A percentile compares a stretch with the other conserved stretches of the same genome.
phyloP scores from a whole-genome alignment of 1,284 basidiomycete genomes.

The Neonothopanus nambi region DNA sequence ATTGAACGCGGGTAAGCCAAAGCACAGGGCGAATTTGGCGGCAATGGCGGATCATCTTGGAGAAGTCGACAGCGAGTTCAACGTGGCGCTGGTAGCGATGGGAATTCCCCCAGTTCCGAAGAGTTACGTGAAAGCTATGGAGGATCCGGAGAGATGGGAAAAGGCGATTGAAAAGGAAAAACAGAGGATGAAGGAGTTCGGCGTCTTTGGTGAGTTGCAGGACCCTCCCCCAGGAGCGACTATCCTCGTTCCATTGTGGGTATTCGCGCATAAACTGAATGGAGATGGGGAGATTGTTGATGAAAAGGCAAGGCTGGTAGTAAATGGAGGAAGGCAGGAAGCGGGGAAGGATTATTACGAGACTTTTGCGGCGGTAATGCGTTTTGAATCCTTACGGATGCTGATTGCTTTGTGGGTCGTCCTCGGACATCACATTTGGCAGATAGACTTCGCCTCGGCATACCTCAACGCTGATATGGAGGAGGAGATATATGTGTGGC shows the following conservation, averaged over 20 bases:
- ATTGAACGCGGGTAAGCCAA: not conserved
- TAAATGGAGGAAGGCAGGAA: not conserved
- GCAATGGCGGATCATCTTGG: slow-evolving; percentile 1
- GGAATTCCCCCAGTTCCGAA: slow-evolving; percentile 13
- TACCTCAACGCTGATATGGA: slow-evolving; percentile 25
- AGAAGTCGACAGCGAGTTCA: slow-evolving; percentile 6
- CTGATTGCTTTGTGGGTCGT: not conserved
- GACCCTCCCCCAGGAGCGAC: no score
- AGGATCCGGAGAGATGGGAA: slow-evolving; percentile 18
- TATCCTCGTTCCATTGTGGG: no score
- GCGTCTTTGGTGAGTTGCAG: slow-evolving; percentile 12
- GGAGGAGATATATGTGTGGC: slow-evolving; percentile 29
- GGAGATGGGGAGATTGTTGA: not conserved
- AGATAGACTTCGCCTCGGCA: no score
- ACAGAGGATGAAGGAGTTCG: slow-evolving; percentile 11
- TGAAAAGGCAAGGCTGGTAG: not conserved
- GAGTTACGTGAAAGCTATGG: slow-evolving; percentile 20
- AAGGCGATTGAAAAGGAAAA: slow-evolving; percentile 21
- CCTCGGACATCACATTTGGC: slow-evolving; percentile 18
- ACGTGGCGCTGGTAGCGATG: not conserved
- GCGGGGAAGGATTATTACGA: not conserved
- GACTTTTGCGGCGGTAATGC: not conserved
- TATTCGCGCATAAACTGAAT: no score
- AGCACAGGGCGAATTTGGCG: not conserved
- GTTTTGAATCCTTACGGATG: not conserved